phyloP scores from a whole-genome alignment of 192 early-diverging fungal genomes.

The Podila clonocystis region DNA sequence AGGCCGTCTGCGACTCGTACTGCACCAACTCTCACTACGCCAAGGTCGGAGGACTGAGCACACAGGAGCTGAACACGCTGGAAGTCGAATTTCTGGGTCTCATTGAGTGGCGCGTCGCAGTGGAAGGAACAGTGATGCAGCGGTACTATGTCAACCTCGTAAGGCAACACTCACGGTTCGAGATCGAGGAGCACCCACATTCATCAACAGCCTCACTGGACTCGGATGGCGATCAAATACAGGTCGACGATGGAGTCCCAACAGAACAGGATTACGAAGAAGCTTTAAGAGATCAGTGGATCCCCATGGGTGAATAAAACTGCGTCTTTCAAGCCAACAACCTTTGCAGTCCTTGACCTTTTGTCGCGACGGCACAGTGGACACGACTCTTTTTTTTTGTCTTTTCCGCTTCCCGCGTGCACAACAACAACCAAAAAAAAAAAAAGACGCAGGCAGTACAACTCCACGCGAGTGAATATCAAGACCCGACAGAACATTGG shows the following conservation, averaged over 20 bases:
- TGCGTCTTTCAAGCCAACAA: background rate
- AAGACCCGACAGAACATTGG: too few relatives aligned
- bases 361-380: too few relatives aligned
- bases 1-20: constrained; percentile 92
- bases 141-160: constrained; percentile 95
- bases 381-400: too few relatives aligned
- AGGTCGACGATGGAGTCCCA: constrained; percentile 14
- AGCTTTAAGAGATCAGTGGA: constrained; percentile 45
- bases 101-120: constrained; percentile 91
- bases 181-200: constrained; percentile 36
- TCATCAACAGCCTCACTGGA: constrained; percentile 11
- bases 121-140: constrained; percentile 82
- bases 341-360: background rate
- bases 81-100: constrained; percentile 90
- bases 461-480: too few relatives aligned
- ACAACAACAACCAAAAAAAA: background rate
- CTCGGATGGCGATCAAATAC: constrained; percentile 23
- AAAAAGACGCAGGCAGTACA: too few relatives aligned
- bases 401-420: background rate
- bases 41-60: constrained; percentile 93
- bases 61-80: constrained; percentile 93
- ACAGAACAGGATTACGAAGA: constrained; percentile 39
- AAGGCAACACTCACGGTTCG: constrained; percentile 72
- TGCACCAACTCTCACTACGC: constrained; percentile 97
- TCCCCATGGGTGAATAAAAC: constrained; percentile 50